Evolutionary conservation across 179 eudicot species (phyloP), one percentile per base, ranked within the genome.

Genomic region (Beta macrorhiza): DNA sequence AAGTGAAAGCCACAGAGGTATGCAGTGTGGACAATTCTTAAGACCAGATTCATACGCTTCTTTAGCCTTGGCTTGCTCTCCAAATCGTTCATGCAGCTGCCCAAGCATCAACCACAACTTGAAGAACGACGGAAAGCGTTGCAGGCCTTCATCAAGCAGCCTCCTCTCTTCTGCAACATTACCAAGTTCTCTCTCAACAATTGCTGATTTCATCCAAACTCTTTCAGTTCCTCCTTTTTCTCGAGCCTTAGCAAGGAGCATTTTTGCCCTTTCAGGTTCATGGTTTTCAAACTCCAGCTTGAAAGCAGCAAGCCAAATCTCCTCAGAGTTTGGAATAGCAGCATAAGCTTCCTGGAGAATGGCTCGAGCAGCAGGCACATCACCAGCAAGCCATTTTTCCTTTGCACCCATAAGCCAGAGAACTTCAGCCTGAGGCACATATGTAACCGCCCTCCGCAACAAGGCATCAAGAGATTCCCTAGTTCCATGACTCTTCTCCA

Each of bases 361-460:
- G 17, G 92, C 93, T 37, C 98, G 89, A 77, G 97, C 98, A 57
- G 97, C 87, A 64, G 95, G 95, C 65, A 93, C 98, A 81, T 95
- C 97, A 62, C 95, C 97, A 70, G 98, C 98, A 74, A 95, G 98
- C 97, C 98, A 95, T 86, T 95, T 95, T 78, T 95, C 98, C 78
- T 95, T 93, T 55, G 98, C 97, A 78, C 95, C 98, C 98, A 95
- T 95, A 19, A 95, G 87, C 98, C 98, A 95, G 53, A 95, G 65
- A 78, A 90, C 97, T 76, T 93, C 97, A 47, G 97, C 97, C 78
- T 95, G 95, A 5, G 98, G 98, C 29, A 89, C 89, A 78, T 93
- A 93, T 1, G 89, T 92, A 53, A 95, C 97, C 19, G 97, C 97
- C 87, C 86, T 92, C 47, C 95, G 87, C 72, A 95, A 87, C 81